A percentile compares a stretch with the other conserved stretches of the same genome.
phyloP scores from a whole-genome alignment of 2,329 filamentous ascomycete species.

The Cladosporium velox region DNA sequence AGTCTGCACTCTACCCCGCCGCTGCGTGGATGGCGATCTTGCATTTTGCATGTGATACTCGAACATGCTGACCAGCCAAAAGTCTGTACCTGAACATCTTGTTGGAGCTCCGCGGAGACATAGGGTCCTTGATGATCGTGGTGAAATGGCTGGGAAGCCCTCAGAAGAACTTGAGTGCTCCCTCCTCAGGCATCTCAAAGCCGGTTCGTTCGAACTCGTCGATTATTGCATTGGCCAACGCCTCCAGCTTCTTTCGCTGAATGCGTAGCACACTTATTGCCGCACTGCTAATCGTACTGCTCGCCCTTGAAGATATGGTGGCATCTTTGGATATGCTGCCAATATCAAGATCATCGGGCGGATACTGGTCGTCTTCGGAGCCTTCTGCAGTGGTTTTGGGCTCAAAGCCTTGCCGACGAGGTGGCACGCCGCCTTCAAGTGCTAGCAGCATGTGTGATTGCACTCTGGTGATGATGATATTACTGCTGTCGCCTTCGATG shows the following conservation, averaged over 20 bases:
- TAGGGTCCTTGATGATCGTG: not conserved
- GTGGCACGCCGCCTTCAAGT: conserved; percentile 51
- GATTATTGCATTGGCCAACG: conserved; percentile 46
- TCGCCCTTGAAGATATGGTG: conserved; percentile 35
- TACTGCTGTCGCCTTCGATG: conserved; percentile 49
- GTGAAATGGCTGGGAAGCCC: not conserved
- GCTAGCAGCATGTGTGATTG: conserved; percentile 51
- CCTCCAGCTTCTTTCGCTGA: conserved; percentile 52
- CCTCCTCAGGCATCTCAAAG: conserved; percentile 51
- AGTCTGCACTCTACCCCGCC: conserved; percentile 18
- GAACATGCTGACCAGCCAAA: not conserved
- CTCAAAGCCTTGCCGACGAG: conserved; percentile 38
- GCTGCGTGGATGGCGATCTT: not conserved
- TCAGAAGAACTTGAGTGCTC: conserved; percentile 36
- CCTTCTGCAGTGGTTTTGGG: conserved; percentile 50
- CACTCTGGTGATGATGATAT: conserved; percentile 49
- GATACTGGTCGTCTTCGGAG: conserved; percentile 41
- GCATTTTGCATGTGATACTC: conserved; percentile 4
- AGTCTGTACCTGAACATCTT: conserved; percentile 14
- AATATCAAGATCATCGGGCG: conserved; percentile 23
- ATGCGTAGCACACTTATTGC: conserved; percentile 46
- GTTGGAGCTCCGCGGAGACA: not conserved
- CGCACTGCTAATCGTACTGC: conserved; percentile 28
- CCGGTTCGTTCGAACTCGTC: conserved; percentile 47
- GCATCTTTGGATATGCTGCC: conserved; percentile 18